These are phyloP conservation scores for Pseudogymnoascus sp. DNA, from an alignment of 2,329 filamentous ascomycete species.

Conservation along the genomic window DNA sequence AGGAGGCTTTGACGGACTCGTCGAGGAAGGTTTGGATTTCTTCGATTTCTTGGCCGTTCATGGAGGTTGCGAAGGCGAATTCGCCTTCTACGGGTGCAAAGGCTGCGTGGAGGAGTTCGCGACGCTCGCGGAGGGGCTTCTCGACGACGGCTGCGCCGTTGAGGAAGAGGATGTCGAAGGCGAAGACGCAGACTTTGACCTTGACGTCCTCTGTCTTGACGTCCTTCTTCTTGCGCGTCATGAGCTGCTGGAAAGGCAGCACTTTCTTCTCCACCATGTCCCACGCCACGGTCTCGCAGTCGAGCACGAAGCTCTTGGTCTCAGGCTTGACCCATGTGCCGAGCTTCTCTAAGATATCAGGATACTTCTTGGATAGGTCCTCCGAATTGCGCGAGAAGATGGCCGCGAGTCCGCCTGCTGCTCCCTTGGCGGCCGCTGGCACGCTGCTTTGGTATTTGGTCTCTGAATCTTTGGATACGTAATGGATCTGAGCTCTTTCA, in stretches of 20 bases:
- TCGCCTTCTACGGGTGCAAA: slow-evolving; percentile 80
- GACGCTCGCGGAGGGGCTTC: slow-evolving; percentile 75
- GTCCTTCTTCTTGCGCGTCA: slow-evolving; percentile 96
- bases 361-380: slow-evolving; percentile 94
- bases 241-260: slow-evolving; percentile 91
- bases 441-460: slow-evolving; percentile 59
- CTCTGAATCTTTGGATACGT: slow-evolving; percentile 73
- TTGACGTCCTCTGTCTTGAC: slow-evolving; percentile 93
- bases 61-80: slow-evolving; percentile 80
- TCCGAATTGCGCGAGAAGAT: slow-evolving; percentile 98
- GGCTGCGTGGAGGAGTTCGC: slow-evolving; percentile 63
- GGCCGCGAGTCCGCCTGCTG: slow-evolving; percentile 60
- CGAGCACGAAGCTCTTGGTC: slow-evolving; percentile 93
- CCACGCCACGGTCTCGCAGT: slow-evolving; percentile 97
- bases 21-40: slow-evolving; percentile 90
- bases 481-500: slow-evolving; percentile 97
- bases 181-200: slow-evolving; percentile 94
- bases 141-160: slow-evolving; percentile 87
- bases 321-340: slow-evolving; percentile 81
- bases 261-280: slow-evolving; percentile 93
- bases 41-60: slow-evolving; percentile 81
- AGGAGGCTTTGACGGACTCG: slow-evolving; percentile 90
- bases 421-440: slow-evolving; percentile 50
- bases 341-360: slow-evolving; percentile 84
- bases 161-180: slow-evolving; percentile 88